Evolutionary conservation across 192 early-diverging fungal genomes (phyloP), one percentile per base, ranked within the genome.

Genomic region (Coemansia sp.): DNA sequence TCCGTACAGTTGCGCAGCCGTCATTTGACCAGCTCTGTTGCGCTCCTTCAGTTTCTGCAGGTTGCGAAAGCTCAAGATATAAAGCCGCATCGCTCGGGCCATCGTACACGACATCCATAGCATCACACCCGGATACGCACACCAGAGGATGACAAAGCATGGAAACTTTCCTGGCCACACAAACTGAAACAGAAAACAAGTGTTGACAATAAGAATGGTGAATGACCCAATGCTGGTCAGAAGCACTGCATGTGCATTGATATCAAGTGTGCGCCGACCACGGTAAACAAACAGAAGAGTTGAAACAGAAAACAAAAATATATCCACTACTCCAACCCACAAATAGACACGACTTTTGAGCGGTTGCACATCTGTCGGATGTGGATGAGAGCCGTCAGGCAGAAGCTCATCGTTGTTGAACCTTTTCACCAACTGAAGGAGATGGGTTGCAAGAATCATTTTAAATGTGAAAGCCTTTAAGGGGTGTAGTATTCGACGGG

Each of bases 101-200:
- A 78, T 70, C 0, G 74, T 74, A 52, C 81, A 82, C 21, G 68
- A 65, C 62, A 74, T 72, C 81, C 81, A 82, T 57, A 82, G 65
- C 71, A 77, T 82, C 41, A 82, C 75, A 30, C 81, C 81, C 4
- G 74, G 74, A 27, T 82, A 82, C 18, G 74, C 74, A 24, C 68
- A 68, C 81, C 81, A 82, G 27, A 82, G 52, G 31, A 78, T 74
- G 14, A 82, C 51, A 64, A 82, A 78, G 65, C 81, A 82, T 34
- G 81, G 81, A 56, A 78, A 82, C 47, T 71, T 34, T 47, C 75
- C 81, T 4, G 72, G 72, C 78, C 78, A 81, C 59, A 81, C 78
- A 50, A 81, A 81, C 63, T 81, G 78, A 69, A 81, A 81, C 26
- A 81, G 38, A 23, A 81, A 81, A 54, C 78, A 81, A 9, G 78